Base-by-base conservation (phyloP, 2,329 filamentous ascomycete genomes). In the Stachybotrys echinatus region DNA sequence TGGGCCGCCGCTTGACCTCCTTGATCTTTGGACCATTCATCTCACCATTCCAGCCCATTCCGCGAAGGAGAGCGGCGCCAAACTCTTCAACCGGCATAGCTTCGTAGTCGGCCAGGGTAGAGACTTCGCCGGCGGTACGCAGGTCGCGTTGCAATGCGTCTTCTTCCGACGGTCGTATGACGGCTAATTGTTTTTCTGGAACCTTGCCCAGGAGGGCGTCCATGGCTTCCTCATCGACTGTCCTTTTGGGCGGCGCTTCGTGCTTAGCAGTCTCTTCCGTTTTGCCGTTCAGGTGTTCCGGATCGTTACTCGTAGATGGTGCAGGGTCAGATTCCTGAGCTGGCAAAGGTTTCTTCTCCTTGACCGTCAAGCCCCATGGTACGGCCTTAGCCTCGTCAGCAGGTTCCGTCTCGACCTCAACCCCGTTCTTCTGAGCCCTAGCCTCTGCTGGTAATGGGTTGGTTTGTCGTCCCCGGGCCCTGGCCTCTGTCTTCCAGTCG, bases 21-120 rank as follows among this genome's bases (percentile, higher is more conserved):
- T 87, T 87, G 6, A 71, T 66, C 43, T 69, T 75, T 3, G 74
- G 67, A 2, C 75, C 77, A 53, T 77, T 73, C 38, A 18, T 8
- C 49, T 83, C 80, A 67, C 71, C 86, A 74, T 96, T 91, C 92
- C 92, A 96, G 8, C 94, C 94, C 88, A 97, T 96, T 10, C 92
- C 91, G 27, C 92, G 84, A 34, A 99, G 77, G 55, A 97, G 76
- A 1, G 92, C 91, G 18, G 91, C 88, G 7, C 94, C 94, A 57
- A 97, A 99, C 59, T 96, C 91, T 58, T 96, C 92, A 17, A 97
- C 90, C 0, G 94, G 92, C 54, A 96, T 87, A 12, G 87, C 84
- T 51, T 88, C 86, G 70, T 97, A 97, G 61, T 94, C 89, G 31
- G 89, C 88, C 18, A 95, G 73, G 0, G 84, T 88, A 4, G 90